phyloP scores from a whole-genome alignment of 1,139 yeast species.

The Geotrichum europaeum region DNA sequence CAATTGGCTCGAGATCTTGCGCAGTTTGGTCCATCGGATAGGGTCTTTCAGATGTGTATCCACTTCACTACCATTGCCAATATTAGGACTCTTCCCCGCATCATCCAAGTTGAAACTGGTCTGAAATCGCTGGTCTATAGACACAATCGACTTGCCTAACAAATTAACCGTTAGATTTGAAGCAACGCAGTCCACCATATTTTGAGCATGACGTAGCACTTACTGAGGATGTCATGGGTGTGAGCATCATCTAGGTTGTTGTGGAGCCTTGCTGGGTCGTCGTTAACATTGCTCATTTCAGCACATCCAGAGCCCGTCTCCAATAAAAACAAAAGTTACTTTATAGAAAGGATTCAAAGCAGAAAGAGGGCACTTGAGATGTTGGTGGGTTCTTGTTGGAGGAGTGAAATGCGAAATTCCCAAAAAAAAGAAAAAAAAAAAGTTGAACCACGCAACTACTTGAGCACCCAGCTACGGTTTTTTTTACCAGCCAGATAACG shows the following conservation, averaged over 20 bases:
- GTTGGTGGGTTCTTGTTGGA: neutral
- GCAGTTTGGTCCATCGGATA: conserved; percentile 41
- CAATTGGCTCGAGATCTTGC: conserved; percentile 38
- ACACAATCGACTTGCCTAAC: conserved; percentile 5
- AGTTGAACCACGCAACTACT: neutral
- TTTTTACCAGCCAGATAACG: neutral
- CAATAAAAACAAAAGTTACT: neutral
- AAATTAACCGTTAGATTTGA: neutral
- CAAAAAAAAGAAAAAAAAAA: neutral
- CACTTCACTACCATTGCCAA: conserved; percentile 12
- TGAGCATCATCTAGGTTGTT: neutral
- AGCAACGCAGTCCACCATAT: neutral
- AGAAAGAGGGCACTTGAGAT: neutral
- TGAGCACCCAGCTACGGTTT: neutral
- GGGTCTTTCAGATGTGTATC: conserved; percentile 28
- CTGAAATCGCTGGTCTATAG: conserved; percentile 27
- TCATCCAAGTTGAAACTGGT: conserved; percentile 22
- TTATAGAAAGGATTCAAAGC: neutral
- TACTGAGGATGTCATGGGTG: neutral
- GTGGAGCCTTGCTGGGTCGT: neutral
- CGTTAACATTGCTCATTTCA: neutral
- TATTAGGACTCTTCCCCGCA: neutral
- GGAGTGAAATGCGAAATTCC: neutral
- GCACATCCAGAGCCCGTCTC: neutral
- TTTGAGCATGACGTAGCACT: neutral